Base-by-base conservation (phyloP, 768 basidiomycete genomes). In the Boletus huronensis region DNA sequence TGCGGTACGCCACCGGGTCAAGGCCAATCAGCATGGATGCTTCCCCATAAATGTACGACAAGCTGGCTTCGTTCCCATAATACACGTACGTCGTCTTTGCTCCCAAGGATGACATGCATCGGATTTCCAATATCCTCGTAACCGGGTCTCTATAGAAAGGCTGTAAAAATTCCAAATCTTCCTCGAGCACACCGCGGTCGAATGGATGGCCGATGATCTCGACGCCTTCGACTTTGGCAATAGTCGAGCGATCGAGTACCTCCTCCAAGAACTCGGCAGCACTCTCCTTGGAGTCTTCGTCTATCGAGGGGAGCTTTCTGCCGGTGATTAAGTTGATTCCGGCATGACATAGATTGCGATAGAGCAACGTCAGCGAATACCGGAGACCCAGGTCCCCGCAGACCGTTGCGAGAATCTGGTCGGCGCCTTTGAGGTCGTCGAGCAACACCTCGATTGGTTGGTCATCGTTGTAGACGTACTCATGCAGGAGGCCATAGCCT, bases 401-500 rank as follows among this genome's bases (percentile, higher is more conserved):
- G 3, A 44, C 21, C 13, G 9, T 23, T 13, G 48, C 35, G 6
- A 54, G 41, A n/a, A 39, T 11, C 9, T 41, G 26, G 28, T 54
- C 53, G 6, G 35, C n/a, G 3, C 53, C 48, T 38, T 50, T 54
- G 16, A 55, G 36, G 17, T 26, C 3, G 32, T 26, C 13, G 8
- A 52, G 5, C 16, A 32, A 10, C 16, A 11, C 3, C 4, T 23
- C 13, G 23, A 34, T 26, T 1, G 17, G 28, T 7, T 28, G 25
- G 2, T n/a, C 2, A 5, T 6, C 11, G n/a, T 14, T 16, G 38
- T 21, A 46, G 26, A 32, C 50, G 41, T 78, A 77, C 26, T 64
- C 54, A 53, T 75, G 67, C 1, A 57, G 29, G 10, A 77, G 66
- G 1, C 70, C 72, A 38, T 72, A 77, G 0, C 69, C 74, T 7